Base-by-base conservation (phyloP, 163 green algal species). In the Scenedesmus sp. region DNA sequence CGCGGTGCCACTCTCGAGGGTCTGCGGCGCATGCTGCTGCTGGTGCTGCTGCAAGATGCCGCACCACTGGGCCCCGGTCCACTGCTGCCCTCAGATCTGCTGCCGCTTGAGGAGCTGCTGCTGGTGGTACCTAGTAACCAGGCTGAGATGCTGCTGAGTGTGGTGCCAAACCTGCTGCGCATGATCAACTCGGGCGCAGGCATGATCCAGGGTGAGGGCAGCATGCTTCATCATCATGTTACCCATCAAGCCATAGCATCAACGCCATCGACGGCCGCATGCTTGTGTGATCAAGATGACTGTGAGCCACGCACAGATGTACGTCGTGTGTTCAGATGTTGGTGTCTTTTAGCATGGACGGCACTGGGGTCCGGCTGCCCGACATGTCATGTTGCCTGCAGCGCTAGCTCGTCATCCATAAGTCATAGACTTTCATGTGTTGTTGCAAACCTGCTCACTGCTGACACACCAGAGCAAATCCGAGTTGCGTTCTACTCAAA, bases 1-100 rank as follows among this genome's bases (percentile, higher is more conserved):
- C 74, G 77, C 2, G 92, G 90, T 23, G 46, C 87, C 54, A 93
- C 34, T 10, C 90, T 96, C 23, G 89, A 93, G 6, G 94, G 79
- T 1, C 93, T 93, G 57, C 86, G 91, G 56, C 81, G 90, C 26
- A n/a, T 94, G 88, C 88, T 94, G 90, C 90, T 94, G 79, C 92
- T 95, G 74, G 88, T 94, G 54, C 67, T 95, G 60, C 84, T 95
- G 86, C 94, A 95, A 62, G 90, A 92, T 55, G 6, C 76, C 55
- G 15, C 46, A 15, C 55, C 16, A 13, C 23, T 56, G 83, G 74
- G 2, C 5, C 13, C 92, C 62, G 90, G 46, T 12, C 84, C 84
- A 5, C 84, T 87, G n/a, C 60, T 54, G 56, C 67, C 67, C 13
- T 54, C 59, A 3, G n/a, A 34, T 3, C 57, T 93, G 6, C 66